These are phyloP conservation scores for Mycena vitilis DNA, from an alignment of 768 basidiomycete species.

Conservation along the genomic window DNA sequence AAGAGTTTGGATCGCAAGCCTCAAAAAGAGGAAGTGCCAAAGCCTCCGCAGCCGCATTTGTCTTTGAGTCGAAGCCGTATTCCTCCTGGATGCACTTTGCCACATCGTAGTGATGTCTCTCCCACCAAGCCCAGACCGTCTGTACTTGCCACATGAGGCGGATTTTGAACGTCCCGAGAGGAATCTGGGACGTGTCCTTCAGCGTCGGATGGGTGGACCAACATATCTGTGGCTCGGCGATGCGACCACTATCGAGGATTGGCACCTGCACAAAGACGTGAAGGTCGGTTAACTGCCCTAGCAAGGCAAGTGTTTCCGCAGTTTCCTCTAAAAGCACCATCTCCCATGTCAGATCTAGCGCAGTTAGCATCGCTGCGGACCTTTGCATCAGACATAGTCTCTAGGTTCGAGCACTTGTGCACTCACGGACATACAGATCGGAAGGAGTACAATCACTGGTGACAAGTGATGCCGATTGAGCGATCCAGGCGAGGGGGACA, in stretches of 20 bases:
- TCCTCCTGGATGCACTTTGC: constrained; percentile 4
- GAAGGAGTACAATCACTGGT: not conserved
- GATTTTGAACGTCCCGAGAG: not conserved
- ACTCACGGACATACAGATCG: not conserved
- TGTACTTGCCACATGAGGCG: not conserved
- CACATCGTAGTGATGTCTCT: constrained; percentile 15
- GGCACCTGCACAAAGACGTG: constrained; percentile 18
- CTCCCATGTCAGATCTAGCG: not conserved
- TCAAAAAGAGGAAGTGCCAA: not conserved
- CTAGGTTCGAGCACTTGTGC: not conserved
- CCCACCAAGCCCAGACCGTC: not conserved
- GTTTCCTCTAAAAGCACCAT: not conserved
- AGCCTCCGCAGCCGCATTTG: not conserved
- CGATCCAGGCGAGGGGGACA: not conserved
- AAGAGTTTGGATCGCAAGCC: not conserved
- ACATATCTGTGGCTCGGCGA: not conserved
- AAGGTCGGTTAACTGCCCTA: not conserved
- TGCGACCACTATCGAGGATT: not conserved
- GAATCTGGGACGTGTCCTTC: not conserved
- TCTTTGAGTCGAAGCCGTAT: constrained; percentile 2
- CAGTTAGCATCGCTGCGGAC: not conserved
- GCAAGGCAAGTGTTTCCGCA: not conserved
- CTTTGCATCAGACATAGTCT: not conserved
- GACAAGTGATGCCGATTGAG: not conserved
- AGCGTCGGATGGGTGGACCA: constrained; percentile 4